Evolutionary conservation across 495 filamentous ascomycete genomes (phyloP).

Genomic region (Xylaria palmicola): DNA sequence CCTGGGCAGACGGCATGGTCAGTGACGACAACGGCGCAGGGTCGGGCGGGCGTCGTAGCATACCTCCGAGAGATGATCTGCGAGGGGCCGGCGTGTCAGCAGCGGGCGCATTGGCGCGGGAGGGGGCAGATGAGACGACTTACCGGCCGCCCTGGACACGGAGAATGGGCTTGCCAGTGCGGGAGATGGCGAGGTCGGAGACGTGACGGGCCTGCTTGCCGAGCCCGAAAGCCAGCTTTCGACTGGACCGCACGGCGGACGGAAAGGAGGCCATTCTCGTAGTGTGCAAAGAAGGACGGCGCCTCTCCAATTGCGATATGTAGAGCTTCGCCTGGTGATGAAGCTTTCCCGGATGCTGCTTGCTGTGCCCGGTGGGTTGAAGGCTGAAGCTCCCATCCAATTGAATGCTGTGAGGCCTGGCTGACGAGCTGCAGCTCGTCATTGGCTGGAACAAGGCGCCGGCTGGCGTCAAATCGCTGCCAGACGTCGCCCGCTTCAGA

Average conservation of each 20-base stretch:
- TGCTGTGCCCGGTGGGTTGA: conserved; percentile 15
- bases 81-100: conserved; percentile 16
- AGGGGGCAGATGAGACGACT: conserved; percentile 28
- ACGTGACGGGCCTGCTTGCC: conserved; percentile 40
- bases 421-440: conserved; percentile 25
- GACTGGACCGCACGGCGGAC: conserved; percentile 46
- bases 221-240: conserved; percentile 29
- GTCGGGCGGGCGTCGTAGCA: conserved; percentile 28
- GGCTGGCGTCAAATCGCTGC: not conserved
- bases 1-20: conserved; percentile 49
- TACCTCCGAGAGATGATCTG: conserved; percentile 86
- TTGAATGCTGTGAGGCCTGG: conserved; percentile 1
- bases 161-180: conserved; percentile 84
- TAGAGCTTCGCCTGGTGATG: conserved; percentile 16
- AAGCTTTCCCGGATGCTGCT: conserved; percentile 11
- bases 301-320: conserved; percentile 31
- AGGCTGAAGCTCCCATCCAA: conserved; percentile 22
- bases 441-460: conserved; percentile 12
- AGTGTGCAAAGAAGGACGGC: conserved; percentile 34
- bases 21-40: conserved; percentile 28
- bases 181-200: conserved; percentile 78
- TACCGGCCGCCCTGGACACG: conserved; percentile 81
- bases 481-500: not conserved
- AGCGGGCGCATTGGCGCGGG: conserved; percentile 24
- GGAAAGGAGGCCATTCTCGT: conserved; percentile 49